phyloP scores from a whole-genome alignment of 192 early-diverging fungal genomes.

The Rhizoclosmatium sp. region DNA sequence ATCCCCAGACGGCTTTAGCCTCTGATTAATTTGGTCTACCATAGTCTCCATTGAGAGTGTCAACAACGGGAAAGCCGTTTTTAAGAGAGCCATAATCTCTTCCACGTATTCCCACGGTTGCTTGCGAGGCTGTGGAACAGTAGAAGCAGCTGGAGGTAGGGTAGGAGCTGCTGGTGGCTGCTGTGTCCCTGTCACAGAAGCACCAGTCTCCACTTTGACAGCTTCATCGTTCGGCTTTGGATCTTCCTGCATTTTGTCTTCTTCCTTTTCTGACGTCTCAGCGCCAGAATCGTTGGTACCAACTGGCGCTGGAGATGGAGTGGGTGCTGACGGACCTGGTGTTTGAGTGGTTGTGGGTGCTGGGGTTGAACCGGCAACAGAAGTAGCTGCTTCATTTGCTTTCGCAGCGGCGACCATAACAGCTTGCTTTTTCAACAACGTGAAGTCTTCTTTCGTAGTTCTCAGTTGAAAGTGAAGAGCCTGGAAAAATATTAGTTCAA shows the following conservation, averaged over 20 bases:
- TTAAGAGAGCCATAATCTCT: constrained; percentile 93
- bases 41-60: constrained; percentile 98
- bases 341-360: not conserved
- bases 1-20: constrained; percentile 92
- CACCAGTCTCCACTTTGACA: not conserved
- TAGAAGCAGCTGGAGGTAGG: not conserved
- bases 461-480: constrained; percentile 94
- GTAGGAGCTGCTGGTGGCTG: not conserved
- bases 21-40: constrained; percentile 95
- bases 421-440: constrained; percentile 66
- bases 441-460: constrained; percentile 89
- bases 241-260: constrained; percentile 24
- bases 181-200: not conserved
- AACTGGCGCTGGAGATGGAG: not conserved
- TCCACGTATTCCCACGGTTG: constrained; percentile 91
- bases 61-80: constrained; percentile 92
- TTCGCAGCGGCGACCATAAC: constrained; percentile 24
- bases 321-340: not conserved
- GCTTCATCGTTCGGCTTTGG: not conserved
- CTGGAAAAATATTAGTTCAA: constrained; percentile 53
- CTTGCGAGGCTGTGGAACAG: constrained; percentile 26
- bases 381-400: constrained; percentile 1
- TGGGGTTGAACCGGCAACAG: not conserved
- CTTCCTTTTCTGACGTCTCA: constrained; percentile 29
- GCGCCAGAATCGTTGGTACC: constrained; percentile 13